Percentiles rank a stretch among this genome's conserved stretches.
These are phyloP conservation scores for Bipolaris sorokiniana DNA, from an alignment of 2,329 filamentous ascomycete genomes.

Conservation along the genomic window DNA sequence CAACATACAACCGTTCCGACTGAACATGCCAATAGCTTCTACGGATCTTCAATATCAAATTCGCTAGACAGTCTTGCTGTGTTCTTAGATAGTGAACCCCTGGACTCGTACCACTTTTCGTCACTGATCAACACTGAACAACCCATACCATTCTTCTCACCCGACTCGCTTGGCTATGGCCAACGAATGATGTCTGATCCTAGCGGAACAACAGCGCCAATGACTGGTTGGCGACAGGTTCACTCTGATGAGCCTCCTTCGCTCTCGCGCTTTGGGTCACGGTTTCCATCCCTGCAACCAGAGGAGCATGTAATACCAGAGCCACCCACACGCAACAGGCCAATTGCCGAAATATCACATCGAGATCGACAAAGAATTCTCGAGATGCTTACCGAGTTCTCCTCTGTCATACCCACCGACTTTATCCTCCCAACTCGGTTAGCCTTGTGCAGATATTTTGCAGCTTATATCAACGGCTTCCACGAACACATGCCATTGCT, in stretches of 20 bases:
- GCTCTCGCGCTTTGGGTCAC: constrained; percentile 49
- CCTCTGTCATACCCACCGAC: constrained; percentile 63
- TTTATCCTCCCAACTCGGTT: constrained; percentile 73
- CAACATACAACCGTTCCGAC: constrained; percentile 12
- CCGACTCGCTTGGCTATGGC: constrained; percentile 45
- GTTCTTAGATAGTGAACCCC: constrained; percentile 48
- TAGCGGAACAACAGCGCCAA: constrained; percentile 6
- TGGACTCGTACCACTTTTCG: constrained; percentile 50
- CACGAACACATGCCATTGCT: constrained; percentile 67
- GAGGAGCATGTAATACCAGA: constrained; percentile 36
- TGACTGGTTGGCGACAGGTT: constrained; percentile 19
- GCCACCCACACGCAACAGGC: constrained; percentile 18
- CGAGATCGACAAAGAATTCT: constrained; percentile 55
- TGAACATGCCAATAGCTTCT: constrained; percentile 7
- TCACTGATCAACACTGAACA: constrained; percentile 51
- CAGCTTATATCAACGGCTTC: constrained; percentile 73
- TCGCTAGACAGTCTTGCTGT: constrained; percentile 49
- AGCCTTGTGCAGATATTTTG: constrained; percentile 71
- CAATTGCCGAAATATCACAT: constrained; percentile 45
- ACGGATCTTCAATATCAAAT: constrained; percentile 34
- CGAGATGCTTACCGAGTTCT: constrained; percentile 66
- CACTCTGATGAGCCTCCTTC: constrained; percentile 39
- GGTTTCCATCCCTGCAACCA: constrained; percentile 49
- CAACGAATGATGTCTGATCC: constrained; percentile 31
- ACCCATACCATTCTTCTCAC: constrained; percentile 52